Evolutionary conservation across 2,329 filamentous ascomycete genomes (phyloP), one percentile per base, ranked within the genome.

Genomic region (Cordyceps javanica): DNA sequence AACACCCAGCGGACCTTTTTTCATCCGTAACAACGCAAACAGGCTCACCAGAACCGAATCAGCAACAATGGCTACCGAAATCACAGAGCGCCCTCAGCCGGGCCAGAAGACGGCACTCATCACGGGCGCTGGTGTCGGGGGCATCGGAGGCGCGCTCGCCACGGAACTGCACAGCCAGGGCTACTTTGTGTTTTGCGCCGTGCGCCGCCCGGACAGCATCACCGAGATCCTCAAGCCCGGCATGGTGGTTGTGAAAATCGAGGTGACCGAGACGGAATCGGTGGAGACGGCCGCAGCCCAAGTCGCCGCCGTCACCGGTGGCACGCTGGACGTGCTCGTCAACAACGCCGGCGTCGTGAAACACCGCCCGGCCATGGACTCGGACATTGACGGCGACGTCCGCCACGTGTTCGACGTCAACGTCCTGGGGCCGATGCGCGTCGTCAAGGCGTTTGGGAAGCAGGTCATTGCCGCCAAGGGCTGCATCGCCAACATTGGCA

Each of bases 401-500:
- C 46, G 42, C 23, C 32, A 60, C 39, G 7, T 50, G n/a, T 50
- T 60, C 28, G 54, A 60, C 42, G 58, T 60, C 25, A 60, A 60
- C 19, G 54, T 57, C 5, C 58, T 60, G 25, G 58, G 58, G 13
- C 39, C 49, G 9, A 60, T 68, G 64, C 55, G 60, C 21, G 60
- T 64, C 48, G 62, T 66, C 11, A 60, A 65, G 44, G 57, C 59
- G 28, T 65, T 64, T 34, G 56, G 59, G 10, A 49, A 50, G 14
- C 59, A 64, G 28, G 48, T 66, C 25, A 63, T 67, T n/a, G 59
- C 54, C 10, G 61, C 63, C 1, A 52, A 54, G n/a, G 66, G 65
- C 14, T 61, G 59, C 19, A 60, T 68, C 28, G 61, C 64, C 38
- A 67, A 67, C 42, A 64, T 67, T 45, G 64, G 65, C 6, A 64